Base-by-base conservation (phyloP, 371 early-diverging fungal genomes). In the Apophysomyces ossiformis region DNA sequence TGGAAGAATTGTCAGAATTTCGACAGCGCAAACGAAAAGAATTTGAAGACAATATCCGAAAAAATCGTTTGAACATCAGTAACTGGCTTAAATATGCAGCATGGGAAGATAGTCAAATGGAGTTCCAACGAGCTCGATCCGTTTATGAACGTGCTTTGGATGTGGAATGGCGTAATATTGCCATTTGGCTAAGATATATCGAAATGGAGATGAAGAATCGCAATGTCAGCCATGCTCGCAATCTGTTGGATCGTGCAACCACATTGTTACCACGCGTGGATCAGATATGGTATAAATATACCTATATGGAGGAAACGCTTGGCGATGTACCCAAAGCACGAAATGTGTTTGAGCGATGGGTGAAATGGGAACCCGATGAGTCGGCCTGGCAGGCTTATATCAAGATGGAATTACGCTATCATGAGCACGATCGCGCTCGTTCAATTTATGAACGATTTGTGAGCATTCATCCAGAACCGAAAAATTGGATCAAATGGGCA, bases 211-310 rank as follows among this genome's bases (percentile, higher is more conserved):
- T 98, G 90, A 95, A 95, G 79, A 91, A 94, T 83, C 86, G 90
- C 60, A 96, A 96, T 75, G 83, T 98, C 65, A 93, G 95, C 70
- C 87, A 89, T 75, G 94, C 99, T 0, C 89, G 99, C 59, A 99
- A 99, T 71, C 73, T 99, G 41, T 91, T 92, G 57, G 99, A 99
- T 77, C 88, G 96, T 45, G 96, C 93, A 18, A 92, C 93, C 4
- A 90, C 94, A 2, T 67, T 96, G 41, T 75, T 99, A 44, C 99
- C 99, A 5, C 91, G 97, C 21, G 90, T 96, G 5, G 94, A 97
- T 75, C 91, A 93, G 77, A 96, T 99, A 75, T 99, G 99, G 99
- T 95, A 92, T 86, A 96, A 97, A 70, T 99, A 97, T 79, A 90
- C 95, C 5, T 94, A 95, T 71, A 97, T 98, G 97, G 99, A 99